Base-by-base conservation (phyloP, 1,284 basidiomycete genomes). In the Sutorius eximius region DNA sequence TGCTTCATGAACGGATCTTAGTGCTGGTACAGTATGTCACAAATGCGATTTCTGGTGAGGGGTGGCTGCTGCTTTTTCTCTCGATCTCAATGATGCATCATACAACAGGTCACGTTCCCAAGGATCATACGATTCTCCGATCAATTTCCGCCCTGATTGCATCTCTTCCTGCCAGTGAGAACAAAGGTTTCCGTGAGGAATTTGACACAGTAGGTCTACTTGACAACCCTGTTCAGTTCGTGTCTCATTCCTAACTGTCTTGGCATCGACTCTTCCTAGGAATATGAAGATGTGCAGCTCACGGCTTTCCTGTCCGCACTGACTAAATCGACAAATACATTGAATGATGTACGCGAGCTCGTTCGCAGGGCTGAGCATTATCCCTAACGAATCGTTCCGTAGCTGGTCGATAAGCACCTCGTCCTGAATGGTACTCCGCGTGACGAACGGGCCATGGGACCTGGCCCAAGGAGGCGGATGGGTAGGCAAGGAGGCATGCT, bases 241-340 rank as follows among this genome's bases (percentile, higher is more conserved):
- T 18, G 4, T 32, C 30, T 32, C 24, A 5, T 27, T 27, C 24
- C 24, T 27, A 27, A 27, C 24, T 5, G 24, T 47, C 41, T 44
- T 57, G 42, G 58, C 43, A 24, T 46, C 34, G 22, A 40, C 36
- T 46, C 36, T 49, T 27, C 52, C 38, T 57, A 96, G 93, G 96
- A 99, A 82, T 93, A 95, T 72, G 90, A 92, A 68, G 95, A 99
- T 69, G 93, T 95, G 10, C 91, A 98, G 59, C 77, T 99, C 24
- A 97, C 93, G 1, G 86, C 88, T 10, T 93, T 95, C 71, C 79
- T 99, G 16, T 88, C 93, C 0, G 84, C 86, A 10, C 74, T 98
- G 59, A 98, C 95, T 1, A 94, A 93, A 71, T 90, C 91, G 37
- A 81, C 96, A 8, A 89, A 89, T 61, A 82, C 87, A 5, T 75